Evolutionary conservation across 2,329 filamentous ascomycete species (phyloP), one percentile per base, ranked within the genome.

Genomic region (Coniochaeta sp.): DNA sequence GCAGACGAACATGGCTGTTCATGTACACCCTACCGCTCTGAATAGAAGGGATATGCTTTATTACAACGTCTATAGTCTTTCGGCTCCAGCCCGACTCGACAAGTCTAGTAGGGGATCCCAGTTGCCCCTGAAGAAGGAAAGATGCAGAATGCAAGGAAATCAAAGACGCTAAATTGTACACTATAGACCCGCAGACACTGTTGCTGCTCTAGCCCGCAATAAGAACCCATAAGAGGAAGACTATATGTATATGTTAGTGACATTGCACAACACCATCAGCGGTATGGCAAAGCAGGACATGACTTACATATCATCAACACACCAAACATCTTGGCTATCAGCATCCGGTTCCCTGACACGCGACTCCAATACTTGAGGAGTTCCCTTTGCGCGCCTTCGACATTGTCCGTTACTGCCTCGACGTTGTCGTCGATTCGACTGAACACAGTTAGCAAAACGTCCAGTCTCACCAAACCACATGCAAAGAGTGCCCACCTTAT

Each of bases 321-420:
- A 55, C 92, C 84, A 69, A 87, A 87, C 84, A 88, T 87, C 74
- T 87, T 89, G 40, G 91, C 91, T 60, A 97, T 85, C 57, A 99
- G 73, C 94, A 92, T 97, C 57, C 94, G 80, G 73, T 99, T 99
- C 56, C 91, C 90, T 52, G 90, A 94, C 26, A 97, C 91, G 35
- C 91, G 81, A 26, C 83, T 87, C 92, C 94, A 99, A 71, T 97
- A 99, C 69, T 96, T 96, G 72, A 99, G 82, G 63, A 99, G 68
- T 70, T 99, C 92, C 56, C 91, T 80, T 67, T 99, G 94, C 6
- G 94, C 94, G 18, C 47, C 47, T 49, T 49, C 47, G 14, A 49
- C 47, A 26, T 49, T 49, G 28, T 49, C 47, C 22, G 47, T 49
- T 18, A 49, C 47, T 24, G 47, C 47, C 30, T 49, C 47, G 8